Conservation (phyloP, 352 stramenopile genomes). For the Phytophthora cryptogea region DNA sequence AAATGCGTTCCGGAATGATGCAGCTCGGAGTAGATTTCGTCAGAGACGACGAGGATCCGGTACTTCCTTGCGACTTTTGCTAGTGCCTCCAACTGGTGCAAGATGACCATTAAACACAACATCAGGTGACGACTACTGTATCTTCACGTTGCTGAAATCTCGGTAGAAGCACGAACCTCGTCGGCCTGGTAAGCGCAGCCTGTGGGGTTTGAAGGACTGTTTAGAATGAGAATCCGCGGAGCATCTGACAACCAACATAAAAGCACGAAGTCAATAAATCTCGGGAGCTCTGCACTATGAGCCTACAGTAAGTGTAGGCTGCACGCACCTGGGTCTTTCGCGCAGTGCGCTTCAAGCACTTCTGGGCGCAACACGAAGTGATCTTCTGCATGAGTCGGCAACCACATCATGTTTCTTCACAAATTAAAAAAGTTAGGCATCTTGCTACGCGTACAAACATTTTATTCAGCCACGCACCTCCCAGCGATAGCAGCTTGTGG, state of each 20-base stretch:
- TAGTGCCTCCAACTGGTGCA: slow-evolving; percentile 55
- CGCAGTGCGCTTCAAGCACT: slow-evolving; percentile 80
- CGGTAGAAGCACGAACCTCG: slow-evolving; percentile 46
- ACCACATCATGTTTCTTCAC: slow-evolving; percentile 86
- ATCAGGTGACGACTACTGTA: slow-evolving; percentile 5
- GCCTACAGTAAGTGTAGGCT: neutral
- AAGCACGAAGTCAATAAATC: slow-evolving; percentile 1
- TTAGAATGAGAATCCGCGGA: slow-evolving; percentile 85
- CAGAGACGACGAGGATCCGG: slow-evolving; percentile 87
- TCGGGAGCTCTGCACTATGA: neutral
- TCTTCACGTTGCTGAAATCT: neutral
- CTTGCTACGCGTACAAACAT: neutral
- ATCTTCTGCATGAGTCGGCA: slow-evolving; percentile 78
- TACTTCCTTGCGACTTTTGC: slow-evolving; percentile 83
- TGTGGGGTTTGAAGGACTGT: slow-evolving; percentile 86
- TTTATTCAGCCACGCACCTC: slow-evolving; percentile 40
- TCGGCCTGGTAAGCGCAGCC: slow-evolving; percentile 80
- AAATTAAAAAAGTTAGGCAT: slow-evolving; percentile 3
- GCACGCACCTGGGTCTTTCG: slow-evolving; percentile 71
- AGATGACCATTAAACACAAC: slow-evolving; percentile 1
- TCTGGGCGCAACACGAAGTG: slow-evolving; percentile 82
- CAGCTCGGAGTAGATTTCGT: slow-evolving; percentile 90
- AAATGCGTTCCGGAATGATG: slow-evolving; percentile 74
- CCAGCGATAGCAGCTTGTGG: slow-evolving; percentile 86
- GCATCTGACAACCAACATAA: slow-evolving; percentile 49